A percentile compares a stretch with the other conserved stretches of the same genome.
Conservation (phyloP, 2,329 filamentous ascomycete species). For the Aspergillus hiratsukae region DNA sequence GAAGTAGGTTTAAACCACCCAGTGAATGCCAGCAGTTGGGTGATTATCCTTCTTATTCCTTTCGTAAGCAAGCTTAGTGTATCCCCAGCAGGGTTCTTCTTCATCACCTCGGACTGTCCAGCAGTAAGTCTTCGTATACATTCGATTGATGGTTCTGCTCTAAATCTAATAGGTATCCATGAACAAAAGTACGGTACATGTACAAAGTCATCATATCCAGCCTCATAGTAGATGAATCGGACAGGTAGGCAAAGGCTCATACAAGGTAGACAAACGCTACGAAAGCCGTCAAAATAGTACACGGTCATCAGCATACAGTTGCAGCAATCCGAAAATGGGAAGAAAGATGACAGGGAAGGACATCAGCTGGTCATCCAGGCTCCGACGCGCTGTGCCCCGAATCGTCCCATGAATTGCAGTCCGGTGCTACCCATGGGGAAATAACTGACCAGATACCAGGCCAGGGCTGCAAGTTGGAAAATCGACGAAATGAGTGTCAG, state of each 20-base stretch:
- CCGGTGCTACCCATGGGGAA: conserved; percentile 95
- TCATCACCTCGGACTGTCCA: neutral
- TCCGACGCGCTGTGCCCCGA: conserved; percentile 77
- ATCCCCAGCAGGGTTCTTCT: too few relatives aligned
- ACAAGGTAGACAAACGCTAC: neutral
- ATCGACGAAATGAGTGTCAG: conserved; percentile 82
- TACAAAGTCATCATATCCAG: neutral
- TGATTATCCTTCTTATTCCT: neutral
- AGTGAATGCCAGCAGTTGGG: neutral
- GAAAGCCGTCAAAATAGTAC: neutral
- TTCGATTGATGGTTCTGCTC: neutral
- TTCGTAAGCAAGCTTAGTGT: neutral
- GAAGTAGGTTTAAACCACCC: neutral
- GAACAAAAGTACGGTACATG: neutral
- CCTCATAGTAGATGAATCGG: neutral
- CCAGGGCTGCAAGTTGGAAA: conserved; percentile 73
- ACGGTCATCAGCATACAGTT: neutral
- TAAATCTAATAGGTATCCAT: neutral
- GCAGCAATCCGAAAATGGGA: neutral
- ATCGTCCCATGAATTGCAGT: conserved; percentile 77
- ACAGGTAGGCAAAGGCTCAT: neutral
- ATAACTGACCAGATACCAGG: conserved; percentile 96
- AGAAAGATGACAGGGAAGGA: neutral
- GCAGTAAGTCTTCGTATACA: neutral
- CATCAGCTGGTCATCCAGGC: conserved; percentile 77